Base-by-base conservation (phyloP, 2,329 filamentous ascomycete species). In the Plenodomus lindquistii region DNA sequence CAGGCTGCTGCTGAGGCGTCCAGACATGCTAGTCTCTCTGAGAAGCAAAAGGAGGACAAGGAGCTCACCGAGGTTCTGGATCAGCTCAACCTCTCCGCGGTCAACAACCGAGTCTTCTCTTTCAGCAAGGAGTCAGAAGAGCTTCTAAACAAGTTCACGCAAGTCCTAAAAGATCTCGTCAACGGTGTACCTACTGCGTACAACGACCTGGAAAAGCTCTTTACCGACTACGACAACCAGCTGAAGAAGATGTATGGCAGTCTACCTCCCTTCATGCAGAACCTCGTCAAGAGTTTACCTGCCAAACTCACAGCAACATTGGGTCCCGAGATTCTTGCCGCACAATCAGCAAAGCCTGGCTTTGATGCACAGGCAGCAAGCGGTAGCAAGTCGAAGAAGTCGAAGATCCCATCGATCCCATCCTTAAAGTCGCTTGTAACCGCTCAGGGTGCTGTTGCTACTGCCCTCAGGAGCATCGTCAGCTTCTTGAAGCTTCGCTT, bases 121-220 rank as follows among this genome's bases (percentile, higher is more conserved):
- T 82, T 96, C 48, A 89, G 89, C n/a, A 82, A 85, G 50, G 91
- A 96, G 61, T 93, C 90, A 0, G 85, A 91, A 52, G 87, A 90
- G 55, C 81, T 96, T 22, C 83, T 96, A 42, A 83, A 85, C 44
- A 85, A 86, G 54, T 99, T 99, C 79, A 95, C 91, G 1, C 79
- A 91, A 46, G 86, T 97, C 27, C 88, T 99, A 66, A 94, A 93
- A 69, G 94, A 99, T 69, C 82, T 97, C 15, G 84, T 94, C 63
- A 92, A 91, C 68, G 94, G 94, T 53, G 94, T 91, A 1, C 94
- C 94, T 2, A 97, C 93, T 0, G 94, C 94, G 2, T 96, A 95
- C 72, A 82, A 88, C 66, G 94, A 99, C 69, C 85, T 99, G n/a
- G 85, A 86, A 62, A 82, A 80, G 66, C 77, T 87, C 16, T 76